Evolutionary conservation across 768 basidiomycete genomes (phyloP), one percentile per base, ranked within the genome.

Genomic region (Trichaptum fuscoviolaceum): DNA sequence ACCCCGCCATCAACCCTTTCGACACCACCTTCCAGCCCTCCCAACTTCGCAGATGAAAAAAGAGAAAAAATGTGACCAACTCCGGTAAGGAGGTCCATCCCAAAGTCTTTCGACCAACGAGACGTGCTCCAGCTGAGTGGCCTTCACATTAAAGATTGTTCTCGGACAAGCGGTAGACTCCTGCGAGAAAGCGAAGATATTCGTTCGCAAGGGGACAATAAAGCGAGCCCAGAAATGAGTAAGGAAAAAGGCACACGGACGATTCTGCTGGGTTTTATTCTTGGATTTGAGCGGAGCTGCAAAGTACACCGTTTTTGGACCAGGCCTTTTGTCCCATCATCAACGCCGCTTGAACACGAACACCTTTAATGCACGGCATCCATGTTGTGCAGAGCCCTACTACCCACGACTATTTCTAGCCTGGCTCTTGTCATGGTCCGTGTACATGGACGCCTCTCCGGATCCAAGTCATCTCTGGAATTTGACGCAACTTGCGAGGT

Each of bases 101-200:
- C 75, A 76, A 67, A 67, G 70, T 68, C 27, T 63, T 52, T 60
- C n/a, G 65, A 61, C 36, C 70, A 69, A 71, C 71, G 70, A 70
- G 69, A 73, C 69, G 70, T 71, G 73, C 77, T 78, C 77, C 77
- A 78, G 77, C 77, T 78, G 71, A 67, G 65, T 67, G 67, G 67
- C 58, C 27, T 42, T 52, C 42, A 52, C 42, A 52, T 5, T 52
- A 20, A 2, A 52, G 27, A 25, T 73, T 70, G 30, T 30, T 78
- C 74, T 78, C 59, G 76, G 76, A 72, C 77, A 59, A 68, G 77
- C 77, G 74, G 77, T 78, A 78, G 77, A 70, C 77, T 76, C 77
- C 77, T 77, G 73, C 76, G 77, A 75, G 72, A 76, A 71, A 67
- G 57, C 2, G 52, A 52, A 62, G 59, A 58, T 27, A 35, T 68